Percentiles rank a stretch among this genome's conserved stretches.
Evolutionary conservation across 1,284 basidiomycete genomes (phyloP).

Genomic region (Sanguinoderma infundibulare): DNA sequence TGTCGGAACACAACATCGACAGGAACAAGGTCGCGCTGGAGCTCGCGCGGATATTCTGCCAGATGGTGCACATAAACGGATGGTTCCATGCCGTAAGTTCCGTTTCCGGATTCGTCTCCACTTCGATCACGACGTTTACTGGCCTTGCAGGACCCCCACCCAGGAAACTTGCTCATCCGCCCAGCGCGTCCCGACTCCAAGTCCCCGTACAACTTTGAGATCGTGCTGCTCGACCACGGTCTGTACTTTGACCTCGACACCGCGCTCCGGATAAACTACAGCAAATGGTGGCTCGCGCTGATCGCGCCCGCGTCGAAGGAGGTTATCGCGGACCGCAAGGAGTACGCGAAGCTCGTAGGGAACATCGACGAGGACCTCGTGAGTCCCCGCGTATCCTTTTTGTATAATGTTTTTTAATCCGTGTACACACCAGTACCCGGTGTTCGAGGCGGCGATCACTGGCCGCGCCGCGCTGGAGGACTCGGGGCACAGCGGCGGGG

Average conservation of each 20-base stretch:
- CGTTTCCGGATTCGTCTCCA: too few species aligned
- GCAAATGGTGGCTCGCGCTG: constrained; percentile 86
- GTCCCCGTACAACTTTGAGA: constrained; percentile 93
- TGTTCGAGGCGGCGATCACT: constrained; percentile 90
- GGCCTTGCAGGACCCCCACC: constrained; percentile 69
- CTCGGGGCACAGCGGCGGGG: constrained; percentile 44
- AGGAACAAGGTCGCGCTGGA: constrained; percentile 93
- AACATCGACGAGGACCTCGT: constrained; percentile 89
- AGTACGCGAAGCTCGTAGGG: constrained; percentile 88
- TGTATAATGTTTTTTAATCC: neutral
- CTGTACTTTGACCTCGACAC: constrained; percentile 90
- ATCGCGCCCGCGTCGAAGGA: constrained; percentile 73
- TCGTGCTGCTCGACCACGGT: constrained; percentile 91
- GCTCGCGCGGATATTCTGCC: constrained; percentile 87
- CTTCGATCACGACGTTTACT: too few species aligned
- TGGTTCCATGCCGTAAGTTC: constrained; percentile 85
- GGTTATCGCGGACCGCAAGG: constrained; percentile 69
- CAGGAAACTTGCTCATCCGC: constrained; percentile 92
- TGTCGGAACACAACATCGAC: constrained; percentile 87
- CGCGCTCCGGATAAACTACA: constrained; percentile 79
- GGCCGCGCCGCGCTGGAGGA: constrained; percentile 70
- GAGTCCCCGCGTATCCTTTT: constrained; percentile 30
- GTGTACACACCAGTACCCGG: constrained; percentile 59
- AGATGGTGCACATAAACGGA: constrained; percentile 97
- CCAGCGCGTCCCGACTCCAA: constrained; percentile 64